These are phyloP conservation scores for Penicillium crustosum DNA, from an alignment of 2,329 filamentous ascomycete genomes.

Conservation along the genomic window DNA sequence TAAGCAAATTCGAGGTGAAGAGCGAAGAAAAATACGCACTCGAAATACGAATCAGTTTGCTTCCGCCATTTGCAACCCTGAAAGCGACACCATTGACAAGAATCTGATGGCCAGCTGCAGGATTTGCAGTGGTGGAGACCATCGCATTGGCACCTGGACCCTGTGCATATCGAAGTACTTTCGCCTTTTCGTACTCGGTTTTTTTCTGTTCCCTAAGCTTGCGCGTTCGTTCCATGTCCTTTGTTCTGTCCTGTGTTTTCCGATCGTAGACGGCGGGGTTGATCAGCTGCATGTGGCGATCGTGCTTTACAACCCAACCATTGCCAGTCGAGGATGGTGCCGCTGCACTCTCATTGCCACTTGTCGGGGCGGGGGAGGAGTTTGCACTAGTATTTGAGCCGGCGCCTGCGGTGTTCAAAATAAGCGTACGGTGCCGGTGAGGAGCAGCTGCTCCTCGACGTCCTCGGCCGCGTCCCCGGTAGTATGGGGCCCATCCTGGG, in stretches of 20 bases:
- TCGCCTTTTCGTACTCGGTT: slow-evolving; percentile 52
- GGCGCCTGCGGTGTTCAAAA: slow-evolving; percentile 56
- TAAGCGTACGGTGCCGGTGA: slow-evolving; percentile 61
- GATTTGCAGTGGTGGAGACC: slow-evolving; percentile 27
- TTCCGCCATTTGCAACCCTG: slow-evolving; percentile 70
- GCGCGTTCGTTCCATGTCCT: slow-evolving; percentile 70
- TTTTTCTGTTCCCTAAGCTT: slow-evolving; percentile 53
- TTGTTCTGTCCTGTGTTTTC: slow-evolving; percentile 65
- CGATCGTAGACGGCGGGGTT: slow-evolving; percentile 77
- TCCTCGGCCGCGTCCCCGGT: slow-evolving; percentile 43
- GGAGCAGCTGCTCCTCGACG: slow-evolving; percentile 32
- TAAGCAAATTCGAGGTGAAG: slow-evolving; percentile 46
- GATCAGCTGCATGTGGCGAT: slow-evolving; percentile 78
- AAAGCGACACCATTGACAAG: slow-evolving; percentile 72
- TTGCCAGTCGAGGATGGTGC: slow-evolving; percentile 31
- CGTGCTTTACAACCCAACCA: slow-evolving; percentile 70
- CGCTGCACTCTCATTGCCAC: slow-evolving; percentile 31
- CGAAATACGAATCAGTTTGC: slow-evolving; percentile 73
- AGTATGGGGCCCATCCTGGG: slow-evolving; percentile 47
- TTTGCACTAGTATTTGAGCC: slow-evolving; percentile 24
- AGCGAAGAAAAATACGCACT: slow-evolving; percentile 54
- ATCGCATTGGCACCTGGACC: slow-evolving; percentile 27
- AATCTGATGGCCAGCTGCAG: slow-evolving; percentile 59
- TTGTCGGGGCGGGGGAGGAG: slow-evolving; percentile 27
- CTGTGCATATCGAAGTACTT: slow-evolving; percentile 43